A percentile compares a stretch with the other conserved stretches of the same genome.
Evolutionary conservation across 305 asterid genomes (phyloP).

Genomic region (Solanum hybrid): DNA sequence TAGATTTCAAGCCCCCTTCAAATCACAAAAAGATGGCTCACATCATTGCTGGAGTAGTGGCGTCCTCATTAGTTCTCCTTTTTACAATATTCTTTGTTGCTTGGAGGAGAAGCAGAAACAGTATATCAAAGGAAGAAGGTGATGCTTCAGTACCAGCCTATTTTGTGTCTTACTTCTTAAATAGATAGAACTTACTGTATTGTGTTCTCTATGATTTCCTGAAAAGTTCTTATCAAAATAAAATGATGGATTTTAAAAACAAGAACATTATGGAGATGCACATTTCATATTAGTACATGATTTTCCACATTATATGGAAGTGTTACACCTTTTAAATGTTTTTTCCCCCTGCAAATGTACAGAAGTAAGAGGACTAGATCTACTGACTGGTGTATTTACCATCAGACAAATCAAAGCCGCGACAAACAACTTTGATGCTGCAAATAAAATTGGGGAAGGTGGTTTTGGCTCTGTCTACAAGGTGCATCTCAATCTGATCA

Average conservation of each 20-base stretch:
- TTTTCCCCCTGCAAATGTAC: neutral
- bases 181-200: neutral
- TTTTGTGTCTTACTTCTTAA: neutral
- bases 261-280: neutral
- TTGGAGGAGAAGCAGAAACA: constrained; percentile 41
- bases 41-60: too few relatives aligned
- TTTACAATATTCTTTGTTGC: neutral
- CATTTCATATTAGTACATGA: neutral
- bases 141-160: neutral
- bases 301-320: neutral
- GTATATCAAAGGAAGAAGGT: constrained; percentile 32
- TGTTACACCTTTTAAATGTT: neutral
- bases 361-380: constrained; percentile 52
- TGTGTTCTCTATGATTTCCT: neutral
- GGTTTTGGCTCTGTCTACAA: constrained; percentile 76
- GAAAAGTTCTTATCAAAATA: neutral
- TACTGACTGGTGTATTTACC: constrained; percentile 43
- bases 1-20: too few relatives aligned
- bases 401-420: constrained; percentile 61
- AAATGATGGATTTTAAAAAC: neutral
- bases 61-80: constrained; percentile 13
- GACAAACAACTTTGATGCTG: constrained; percentile 54
- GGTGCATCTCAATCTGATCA: constrained; percentile 17
- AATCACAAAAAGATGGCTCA: too few relatives aligned
- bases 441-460: constrained; percentile 83